These are phyloP conservation scores for Lentinula novae-zelandiae DNA, from an alignment of 1,284 basidiomycete genomes.

Conservation along the genomic window DNA sequence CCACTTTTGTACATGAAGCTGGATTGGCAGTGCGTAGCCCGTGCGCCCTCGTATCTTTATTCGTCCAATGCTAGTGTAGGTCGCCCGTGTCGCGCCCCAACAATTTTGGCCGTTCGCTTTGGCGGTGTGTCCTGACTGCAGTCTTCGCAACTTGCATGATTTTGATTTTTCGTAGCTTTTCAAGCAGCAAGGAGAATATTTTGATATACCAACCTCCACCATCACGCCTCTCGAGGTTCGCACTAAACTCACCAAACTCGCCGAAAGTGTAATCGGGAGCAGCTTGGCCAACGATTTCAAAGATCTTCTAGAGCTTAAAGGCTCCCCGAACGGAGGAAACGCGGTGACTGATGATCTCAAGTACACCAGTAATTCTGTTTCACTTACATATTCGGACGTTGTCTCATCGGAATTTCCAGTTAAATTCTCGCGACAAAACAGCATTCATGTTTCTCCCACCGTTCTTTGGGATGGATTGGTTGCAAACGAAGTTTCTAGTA, in stretches of 20 bases:
- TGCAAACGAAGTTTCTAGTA: slow-evolving; percentile 75
- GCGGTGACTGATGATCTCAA: slow-evolving; percentile 82
- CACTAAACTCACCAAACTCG: slow-evolving; percentile 66
- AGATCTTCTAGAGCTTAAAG: slow-evolving; percentile 63
- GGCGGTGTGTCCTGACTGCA: slow-evolving; percentile 40
- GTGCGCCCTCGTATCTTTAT: background rate
- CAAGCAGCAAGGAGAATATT: slow-evolving; percentile 72
- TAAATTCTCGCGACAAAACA: slow-evolving; percentile 89
- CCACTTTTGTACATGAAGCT: slow-evolving; percentile 79
- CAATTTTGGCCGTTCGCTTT: slow-evolving; percentile 77
- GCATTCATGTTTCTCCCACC: slow-evolving; percentile 90
- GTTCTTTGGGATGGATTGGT: slow-evolving; percentile 84
- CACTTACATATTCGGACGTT: background rate
- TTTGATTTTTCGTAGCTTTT: slow-evolving; percentile 53
- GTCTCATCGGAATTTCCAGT: slow-evolving; percentile 35
- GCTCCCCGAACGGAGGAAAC: slow-evolving; percentile 69
- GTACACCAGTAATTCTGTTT: slow-evolving; percentile 60
- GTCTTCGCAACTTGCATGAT: slow-evolving; percentile 5
- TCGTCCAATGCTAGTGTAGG: slow-evolving; percentile 26
- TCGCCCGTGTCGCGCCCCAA: slow-evolving; percentile 63
- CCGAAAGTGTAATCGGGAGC: slow-evolving; percentile 43
- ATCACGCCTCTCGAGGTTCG: slow-evolving; percentile 74
- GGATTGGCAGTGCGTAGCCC: slow-evolving; percentile 62
- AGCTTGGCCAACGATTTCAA: slow-evolving; percentile 48
- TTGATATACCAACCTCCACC: slow-evolving; percentile 71